Percentiles rank a stretch among this genome's conserved stretches.
Evolutionary conservation across 306 rosid species (phyloP).

Genomic region (Luffa aegyptiaca): DNA sequence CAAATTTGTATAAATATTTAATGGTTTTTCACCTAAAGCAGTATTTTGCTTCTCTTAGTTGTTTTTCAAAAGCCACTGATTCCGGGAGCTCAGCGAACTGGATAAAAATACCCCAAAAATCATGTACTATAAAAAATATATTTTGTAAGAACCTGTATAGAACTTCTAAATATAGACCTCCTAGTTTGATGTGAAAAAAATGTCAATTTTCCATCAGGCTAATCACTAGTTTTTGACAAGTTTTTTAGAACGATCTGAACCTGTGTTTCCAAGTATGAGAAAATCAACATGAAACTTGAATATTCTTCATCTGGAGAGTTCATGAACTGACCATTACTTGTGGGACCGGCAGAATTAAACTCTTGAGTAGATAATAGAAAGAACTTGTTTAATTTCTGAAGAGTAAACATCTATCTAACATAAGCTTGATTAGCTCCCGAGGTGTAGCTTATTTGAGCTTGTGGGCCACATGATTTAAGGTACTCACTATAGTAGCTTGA

Average conservation of each 20-base stretch:
- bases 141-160: neutral
- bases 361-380: neutral
- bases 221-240: neutral
- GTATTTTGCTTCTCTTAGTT: neutral
- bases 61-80: neutral
- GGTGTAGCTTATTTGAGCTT: conserved; percentile 7
- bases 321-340: neutral
- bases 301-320: neutral
- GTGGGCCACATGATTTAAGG: neutral
- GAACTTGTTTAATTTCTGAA: neutral
- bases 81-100: neutral
- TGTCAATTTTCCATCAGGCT: neutral
- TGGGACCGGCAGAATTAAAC: neutral
- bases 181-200: neutral
- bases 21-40: neutral
- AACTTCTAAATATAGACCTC: neutral
- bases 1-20: neutral
- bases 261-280: neutral
- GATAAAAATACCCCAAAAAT: neutral
- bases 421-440: neutral
- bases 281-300: neutral
- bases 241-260: neutral
- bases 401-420: neutral
- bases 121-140: neutral
- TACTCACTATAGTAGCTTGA: neutral